Evolutionary conservation across 1,139 yeast species (phyloP).

Genomic region (Candida dubliniensis): DNA sequence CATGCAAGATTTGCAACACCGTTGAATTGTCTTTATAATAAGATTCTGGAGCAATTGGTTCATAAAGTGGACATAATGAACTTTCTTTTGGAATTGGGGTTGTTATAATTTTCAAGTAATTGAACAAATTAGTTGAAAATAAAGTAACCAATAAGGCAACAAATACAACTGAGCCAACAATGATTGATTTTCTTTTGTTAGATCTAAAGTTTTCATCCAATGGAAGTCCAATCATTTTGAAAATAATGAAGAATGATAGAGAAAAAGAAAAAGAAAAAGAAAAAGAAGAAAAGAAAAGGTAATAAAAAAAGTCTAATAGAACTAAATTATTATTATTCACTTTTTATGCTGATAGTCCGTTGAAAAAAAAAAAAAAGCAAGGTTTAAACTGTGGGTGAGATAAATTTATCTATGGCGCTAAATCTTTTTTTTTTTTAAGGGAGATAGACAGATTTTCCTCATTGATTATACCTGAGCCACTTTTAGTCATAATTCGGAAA

Average conservation of each 20-base stretch:
- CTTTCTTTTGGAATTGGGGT: constrained; percentile 21
- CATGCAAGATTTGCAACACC: constrained; percentile 31
- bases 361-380: too few species aligned
- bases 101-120: constrained; percentile 22
- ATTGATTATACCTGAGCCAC: too few species aligned
- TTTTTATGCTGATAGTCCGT: too few species aligned
- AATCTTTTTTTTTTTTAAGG: too few species aligned
- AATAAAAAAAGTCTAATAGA: background rate
- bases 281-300: background rate
- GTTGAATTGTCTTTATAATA: constrained; percentile 36
- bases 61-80: constrained; percentile 31
- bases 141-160: constrained; percentile 19
- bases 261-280: background rate
- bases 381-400: too few species aligned
- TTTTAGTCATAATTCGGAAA: background rate
- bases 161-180: constrained; percentile 13
- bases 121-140: constrained; percentile 23
- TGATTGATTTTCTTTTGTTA: constrained; percentile 5
- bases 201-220: constrained; percentile 10
- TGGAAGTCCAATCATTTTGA: constrained; percentile 19
- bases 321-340: too few species aligned
- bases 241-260: background rate
- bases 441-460: too few species aligned
- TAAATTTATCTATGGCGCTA: too few species aligned
- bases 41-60: constrained; percentile 30